Conservation (phyloP, 1,284 basidiomycete species). For the Tremellales sp. region DNA sequence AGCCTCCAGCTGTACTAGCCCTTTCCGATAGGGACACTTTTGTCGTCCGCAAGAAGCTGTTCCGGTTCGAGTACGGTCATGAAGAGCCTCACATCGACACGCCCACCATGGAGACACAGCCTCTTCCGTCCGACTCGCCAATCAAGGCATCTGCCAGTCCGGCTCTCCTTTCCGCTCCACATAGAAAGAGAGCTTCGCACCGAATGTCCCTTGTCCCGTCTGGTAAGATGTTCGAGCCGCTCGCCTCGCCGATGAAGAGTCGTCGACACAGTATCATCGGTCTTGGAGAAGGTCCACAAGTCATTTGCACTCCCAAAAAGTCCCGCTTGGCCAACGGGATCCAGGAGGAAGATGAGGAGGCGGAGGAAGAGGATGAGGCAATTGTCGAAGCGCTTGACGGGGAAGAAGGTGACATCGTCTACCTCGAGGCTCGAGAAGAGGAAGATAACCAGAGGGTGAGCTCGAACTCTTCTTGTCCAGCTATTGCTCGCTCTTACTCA, state of each 20-base stretch:
- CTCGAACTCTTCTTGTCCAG: no score
- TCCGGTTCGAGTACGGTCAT: constrained; percentile 41
- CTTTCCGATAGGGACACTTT: constrained; percentile 38
- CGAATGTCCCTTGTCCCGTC: constrained; percentile 39
- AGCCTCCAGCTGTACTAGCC: constrained; percentile 19
- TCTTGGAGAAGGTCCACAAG: constrained; percentile 1
- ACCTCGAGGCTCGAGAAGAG: constrained; percentile 32
- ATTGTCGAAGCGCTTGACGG: constrained; percentile 30
- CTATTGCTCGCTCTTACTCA: not conserved
- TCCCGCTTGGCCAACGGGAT: constrained; percentile 1
- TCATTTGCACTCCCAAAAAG: not conserved
- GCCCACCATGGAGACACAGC: not conserved
- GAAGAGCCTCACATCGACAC: constrained; percentile 1
- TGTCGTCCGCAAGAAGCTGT: constrained; percentile 40
- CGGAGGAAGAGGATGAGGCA: constrained; percentile 11
- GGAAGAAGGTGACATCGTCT: constrained; percentile 40
- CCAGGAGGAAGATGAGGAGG: constrained; percentile 11
- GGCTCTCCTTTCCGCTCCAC: not conserved
- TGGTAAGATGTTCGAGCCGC: constrained; percentile 36
- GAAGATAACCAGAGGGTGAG: constrained; percentile 6
- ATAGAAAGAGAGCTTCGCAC: constrained; percentile 26
- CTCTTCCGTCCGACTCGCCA: constrained; percentile 2
- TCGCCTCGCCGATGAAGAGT: constrained; percentile 26
- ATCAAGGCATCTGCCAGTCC: constrained; percentile 1
- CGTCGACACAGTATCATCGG: constrained; percentile 20